phyloP scores from a whole-genome alignment of 106 monocot genomes.

The Alisma plantagoaquatica region DNA sequence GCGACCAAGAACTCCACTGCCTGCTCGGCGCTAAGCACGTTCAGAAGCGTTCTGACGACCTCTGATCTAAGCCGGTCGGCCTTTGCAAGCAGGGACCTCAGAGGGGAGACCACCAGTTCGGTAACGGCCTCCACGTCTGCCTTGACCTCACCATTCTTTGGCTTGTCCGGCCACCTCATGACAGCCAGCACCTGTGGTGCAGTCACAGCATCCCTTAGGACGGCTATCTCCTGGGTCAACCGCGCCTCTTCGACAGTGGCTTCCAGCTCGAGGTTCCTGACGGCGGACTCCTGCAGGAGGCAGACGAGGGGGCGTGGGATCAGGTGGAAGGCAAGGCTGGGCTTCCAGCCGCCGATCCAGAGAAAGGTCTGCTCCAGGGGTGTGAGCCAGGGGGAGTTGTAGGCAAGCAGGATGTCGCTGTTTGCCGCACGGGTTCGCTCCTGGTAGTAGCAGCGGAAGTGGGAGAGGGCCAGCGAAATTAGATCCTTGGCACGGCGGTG shows the following conservation, averaged over 20 bases:
- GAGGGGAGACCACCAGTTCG: not conserved
- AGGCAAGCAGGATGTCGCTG: conserved; percentile 37
- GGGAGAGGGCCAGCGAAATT: conserved; percentile 25
- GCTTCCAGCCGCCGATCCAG: conserved; percentile 63
- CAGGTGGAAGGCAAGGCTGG: conserved; percentile 45
- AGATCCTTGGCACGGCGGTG: conserved; percentile 5
- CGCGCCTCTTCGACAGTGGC: conserved; percentile 22
- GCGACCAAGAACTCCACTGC: conserved; percentile 62
- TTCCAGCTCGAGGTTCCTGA: conserved; percentile 26
- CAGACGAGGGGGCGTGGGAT: conserved; percentile 18
- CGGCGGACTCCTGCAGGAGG: conserved; percentile 14
- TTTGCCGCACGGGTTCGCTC: conserved; percentile 22
- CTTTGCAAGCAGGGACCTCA: conserved; percentile 9
- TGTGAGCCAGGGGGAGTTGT: conserved; percentile 47
- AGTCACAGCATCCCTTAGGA: conserved; percentile 35
- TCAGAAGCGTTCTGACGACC: conserved; percentile 31
- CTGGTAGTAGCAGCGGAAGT: conserved; percentile 47
- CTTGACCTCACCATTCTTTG: not conserved
- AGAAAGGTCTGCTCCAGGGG: conserved; percentile 39
- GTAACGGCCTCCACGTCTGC: not conserved
- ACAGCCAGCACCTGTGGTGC: conserved; percentile 31
- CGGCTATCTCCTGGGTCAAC: conserved; percentile 27
- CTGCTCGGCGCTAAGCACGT: conserved; percentile 34
- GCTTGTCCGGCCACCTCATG: conserved; percentile 9
- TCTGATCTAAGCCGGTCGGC: conserved; percentile 16